A percentile compares a stretch with the other conserved stretches of the same genome.
These are phyloP conservation scores for Pseudopithomyces maydicus DNA, from an alignment of 2,329 filamentous ascomycete species.

Conservation along the genomic window DNA sequence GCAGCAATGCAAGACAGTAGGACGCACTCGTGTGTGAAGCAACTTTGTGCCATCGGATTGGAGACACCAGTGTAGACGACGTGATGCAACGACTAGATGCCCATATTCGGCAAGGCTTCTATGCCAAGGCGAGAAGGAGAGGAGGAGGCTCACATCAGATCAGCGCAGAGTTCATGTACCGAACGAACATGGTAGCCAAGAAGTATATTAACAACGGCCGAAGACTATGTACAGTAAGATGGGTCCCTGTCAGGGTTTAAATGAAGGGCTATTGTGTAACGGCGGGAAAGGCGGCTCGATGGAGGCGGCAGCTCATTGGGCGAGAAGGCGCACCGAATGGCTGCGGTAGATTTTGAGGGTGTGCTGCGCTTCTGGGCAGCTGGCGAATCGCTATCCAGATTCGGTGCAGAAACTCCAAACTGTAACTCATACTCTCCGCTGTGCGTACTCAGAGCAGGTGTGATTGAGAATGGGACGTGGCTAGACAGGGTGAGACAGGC, in stretches of 20 bases:
- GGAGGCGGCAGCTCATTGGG: neutral
- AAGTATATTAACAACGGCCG: neutral
- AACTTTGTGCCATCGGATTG: too few relatives aligned
- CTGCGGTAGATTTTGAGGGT: neutral
- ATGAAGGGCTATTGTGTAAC: neutral
- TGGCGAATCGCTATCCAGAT: neutral
- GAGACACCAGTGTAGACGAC: too few relatives aligned
- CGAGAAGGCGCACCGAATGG: neutral
- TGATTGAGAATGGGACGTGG: neutral
- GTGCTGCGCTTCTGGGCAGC: neutral
- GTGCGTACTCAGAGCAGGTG: neutral
- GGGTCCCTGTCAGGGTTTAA: neutral
- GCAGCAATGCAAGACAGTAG: too few relatives aligned
- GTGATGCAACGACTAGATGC: too few relatives aligned
- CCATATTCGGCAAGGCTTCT: too few relatives aligned
- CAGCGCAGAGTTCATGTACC: neutral
- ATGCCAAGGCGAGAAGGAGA: neutral
- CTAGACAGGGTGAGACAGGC: neutral
- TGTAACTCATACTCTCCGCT: neutral
- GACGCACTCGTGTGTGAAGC: too few relatives aligned
- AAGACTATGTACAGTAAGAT: neutral
- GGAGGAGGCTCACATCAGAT: neutral
- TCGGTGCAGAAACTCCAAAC: neutral
- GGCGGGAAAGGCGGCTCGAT: neutral
- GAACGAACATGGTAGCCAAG: neutral